phyloP scores from a whole-genome alignment of 331 rosid species.

The Cydonia oblonga region DNA sequence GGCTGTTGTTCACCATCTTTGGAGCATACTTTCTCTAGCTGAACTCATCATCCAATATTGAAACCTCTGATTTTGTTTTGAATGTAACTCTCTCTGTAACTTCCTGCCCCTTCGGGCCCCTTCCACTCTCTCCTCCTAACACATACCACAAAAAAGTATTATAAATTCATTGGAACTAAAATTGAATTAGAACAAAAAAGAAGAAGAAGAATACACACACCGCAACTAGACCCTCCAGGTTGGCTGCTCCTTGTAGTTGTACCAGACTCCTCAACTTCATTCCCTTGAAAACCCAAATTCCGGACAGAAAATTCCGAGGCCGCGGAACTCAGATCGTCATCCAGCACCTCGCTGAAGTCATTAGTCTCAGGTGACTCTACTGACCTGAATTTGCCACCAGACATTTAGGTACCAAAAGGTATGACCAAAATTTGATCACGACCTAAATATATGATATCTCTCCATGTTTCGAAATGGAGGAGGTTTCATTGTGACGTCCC shows the following conservation, averaged over 20 bases:
- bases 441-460: not conserved
- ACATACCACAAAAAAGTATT: not conserved
- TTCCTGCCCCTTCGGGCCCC: conserved; percentile 22
- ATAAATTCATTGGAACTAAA: not conserved
- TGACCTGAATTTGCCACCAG: conserved; percentile 15
- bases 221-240: conserved; percentile 19
- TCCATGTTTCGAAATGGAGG: no score
- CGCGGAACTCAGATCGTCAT: not conserved
- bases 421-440: not conserved
- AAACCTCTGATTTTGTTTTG: conserved; percentile 59
- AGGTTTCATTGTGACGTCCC: conserved; percentile 52
- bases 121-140: conserved; percentile 22
- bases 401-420: conserved; percentile 22
- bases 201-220: conserved; percentile 20
- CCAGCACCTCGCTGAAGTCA: conserved; percentile 27
- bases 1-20: conserved; percentile 71
- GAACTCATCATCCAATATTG: conserved; percentile 64
- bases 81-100: conserved; percentile 45
- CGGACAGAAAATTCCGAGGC: conserved; percentile 12
- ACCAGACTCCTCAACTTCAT: conserved; percentile 19
- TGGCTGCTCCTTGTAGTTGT: conserved; percentile 26
- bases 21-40: conserved; percentile 84
- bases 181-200: not conserved
- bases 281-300: conserved; percentile 20
- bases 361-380: conserved; percentile 18